Conservation (phyloP, 1,284 basidiomycete species). For the Rhizoctonia solani region DNA sequence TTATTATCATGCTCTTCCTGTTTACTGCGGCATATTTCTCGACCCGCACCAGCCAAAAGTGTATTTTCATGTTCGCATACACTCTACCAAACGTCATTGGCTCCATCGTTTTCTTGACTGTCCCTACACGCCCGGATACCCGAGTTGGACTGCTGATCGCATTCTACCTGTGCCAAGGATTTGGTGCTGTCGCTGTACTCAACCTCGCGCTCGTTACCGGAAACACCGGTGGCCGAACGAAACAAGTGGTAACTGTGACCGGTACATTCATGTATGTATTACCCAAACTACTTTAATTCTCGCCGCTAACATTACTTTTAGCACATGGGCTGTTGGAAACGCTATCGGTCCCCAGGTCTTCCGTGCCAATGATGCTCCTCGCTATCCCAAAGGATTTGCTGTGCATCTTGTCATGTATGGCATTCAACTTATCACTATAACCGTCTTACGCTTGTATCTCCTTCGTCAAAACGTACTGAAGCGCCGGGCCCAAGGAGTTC, state of each 20-base stretch:
- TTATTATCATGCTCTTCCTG: constrained; percentile 54
- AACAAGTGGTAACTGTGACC: constrained; percentile 54
- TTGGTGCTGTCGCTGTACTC: constrained; percentile 43
- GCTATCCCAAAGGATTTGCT: constrained; percentile 56
- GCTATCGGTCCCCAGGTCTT: constrained; percentile 58
- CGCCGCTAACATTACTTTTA: constrained; percentile 47
- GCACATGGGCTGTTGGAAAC: constrained; percentile 57
- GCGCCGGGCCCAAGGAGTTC: constrained; percentile 48
- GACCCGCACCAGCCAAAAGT: constrained; percentile 52
- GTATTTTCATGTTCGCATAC: constrained; percentile 53
- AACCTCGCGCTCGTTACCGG: constrained; percentile 54
- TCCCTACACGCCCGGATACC: constrained; percentile 50
- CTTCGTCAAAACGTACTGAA: constrained; percentile 52
- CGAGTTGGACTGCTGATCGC: constrained; percentile 56
- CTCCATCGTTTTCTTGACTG: constrained; percentile 55
- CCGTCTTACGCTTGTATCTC: constrained; percentile 51
- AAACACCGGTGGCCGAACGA: constrained; percentile 55
- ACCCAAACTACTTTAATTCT: background rate
- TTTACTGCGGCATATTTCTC: constrained; percentile 55
- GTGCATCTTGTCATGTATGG: constrained; percentile 57
- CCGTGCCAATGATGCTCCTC: constrained; percentile 52
- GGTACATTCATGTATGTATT: constrained; percentile 19
- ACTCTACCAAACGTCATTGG: constrained; percentile 56
- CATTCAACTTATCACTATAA: constrained; percentile 52
- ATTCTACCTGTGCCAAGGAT: constrained; percentile 55